Base-by-base conservation (phyloP, 768 basidiomycete species). In the Leccinum subgranulosum region DNA sequence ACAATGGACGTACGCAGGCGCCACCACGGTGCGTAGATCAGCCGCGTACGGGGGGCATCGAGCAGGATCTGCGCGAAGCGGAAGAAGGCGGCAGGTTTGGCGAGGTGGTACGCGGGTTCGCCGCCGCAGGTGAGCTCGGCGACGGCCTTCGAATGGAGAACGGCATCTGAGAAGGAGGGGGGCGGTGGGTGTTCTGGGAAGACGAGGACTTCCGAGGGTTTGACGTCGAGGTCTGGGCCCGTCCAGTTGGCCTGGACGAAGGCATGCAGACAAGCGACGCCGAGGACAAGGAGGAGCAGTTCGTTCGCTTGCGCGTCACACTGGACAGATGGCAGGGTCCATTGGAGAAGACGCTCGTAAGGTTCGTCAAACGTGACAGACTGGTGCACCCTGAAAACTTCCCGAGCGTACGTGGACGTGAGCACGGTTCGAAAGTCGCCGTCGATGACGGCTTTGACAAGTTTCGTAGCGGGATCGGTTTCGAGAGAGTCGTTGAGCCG, bases 221-320 rank as follows among this genome's bases (percentile, higher is more conserved):
- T 71, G 60, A 94, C 70, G 58, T 84, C 76, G 45, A 97, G 80
- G 65, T 90, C 81, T 3, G 97, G 97, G 6, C 97, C 97, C 0
- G 95, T 98, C 94, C 94, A 99, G 73, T 99, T 99, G 28, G 78
- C 80, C 70, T 99, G 97, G 5, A 94, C 78, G 75, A 95, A 99
- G 0, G 91, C 84, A 61, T 97, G 93, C 23, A 98, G 77, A 60
- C 87, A 88, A 6, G 93, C 86, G 10, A 96, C 79, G 0, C 84
- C 92, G 10, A 93, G 61, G 11, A 83, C 71, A 39, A 98, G 76
- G 29, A 79, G 80, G 36, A 79, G 58, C 21, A 87, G 64, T 69
- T 90, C 89, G 39, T 73, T 29, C 9, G 28, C 28, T 29, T 29
- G 28, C 9, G 73, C 71, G 50, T 76, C 73, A 4, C 66, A 47